Evolutionary conservation across 179 eudicot species (phyloP), one percentile per base, ranked within the genome.

Genomic region (Amaranthus tricolor): DNA sequence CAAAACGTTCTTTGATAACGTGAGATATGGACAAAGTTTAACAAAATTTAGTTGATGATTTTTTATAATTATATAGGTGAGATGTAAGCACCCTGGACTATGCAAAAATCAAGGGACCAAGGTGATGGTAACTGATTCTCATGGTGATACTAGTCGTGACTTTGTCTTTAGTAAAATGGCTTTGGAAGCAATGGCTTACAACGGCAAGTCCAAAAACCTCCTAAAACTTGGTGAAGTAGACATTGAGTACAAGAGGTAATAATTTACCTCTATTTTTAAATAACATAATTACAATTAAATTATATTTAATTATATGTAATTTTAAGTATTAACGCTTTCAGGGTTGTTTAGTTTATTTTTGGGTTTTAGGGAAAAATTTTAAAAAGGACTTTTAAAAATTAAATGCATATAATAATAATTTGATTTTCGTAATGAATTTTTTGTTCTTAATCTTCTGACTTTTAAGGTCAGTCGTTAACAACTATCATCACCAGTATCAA

Each of bases 201-300:
- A 84, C n/a, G 93, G 90, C 48, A 82, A 58, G 79, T 85, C 83
- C 16, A 67, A 74, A 44, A 59, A 73, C 31, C 64, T 92, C 71
- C 40, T 87, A 17, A 85, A 79, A 78, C 85, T 83, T 57, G 95
- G 97, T 7, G 54, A 82, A 19, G 85, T 83, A n/a, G 85, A 90
- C 51, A 87, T 86, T 4, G 91, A 92, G 66, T 90, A 87, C 77
- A 86, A 86, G 67, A 90, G 97, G 97, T 91, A 6, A 64, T 13
- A 15, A 4, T 53, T 51, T 6, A 12, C 2, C 13, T 53, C 5
- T 6, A 2, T 12, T 24, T 62, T 16, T 12, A 2, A 10, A 62
- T 62, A 10, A 6, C 10, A 12, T 21, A 43, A 24, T 62, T 9
- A 31, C 3, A 4, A 7, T 60, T 56, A 10, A 13, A 0, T 14